Base-by-base conservation (phyloP, 148 eudicot species). In the Persicaria tinctoria region DNA sequence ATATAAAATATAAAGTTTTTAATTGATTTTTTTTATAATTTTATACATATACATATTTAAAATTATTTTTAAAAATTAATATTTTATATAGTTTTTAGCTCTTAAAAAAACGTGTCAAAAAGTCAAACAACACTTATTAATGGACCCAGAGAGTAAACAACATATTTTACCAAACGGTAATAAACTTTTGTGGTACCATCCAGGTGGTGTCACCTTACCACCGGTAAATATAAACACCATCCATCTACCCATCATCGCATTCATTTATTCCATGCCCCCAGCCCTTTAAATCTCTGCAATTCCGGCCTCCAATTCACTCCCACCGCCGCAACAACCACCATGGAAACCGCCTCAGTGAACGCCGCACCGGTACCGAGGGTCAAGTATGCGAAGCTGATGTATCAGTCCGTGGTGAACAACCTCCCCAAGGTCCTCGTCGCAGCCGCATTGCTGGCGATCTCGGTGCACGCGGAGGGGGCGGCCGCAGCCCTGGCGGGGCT, bases 391-490 rank as follows among this genome's bases (percentile, higher is more conserved):
- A 75, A 75, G 8, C 69, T 20, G 11, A 17, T 51, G 8, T 75
- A 75, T 38, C 76, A 75, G 66, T 20, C 57, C 6, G 54, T 75
- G 18, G 54, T 75, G 11, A 75, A 75, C 54, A 27, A 11, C 76
- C 0, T 75, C n/a, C 70, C 62, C 41, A 45, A 23, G 16, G 23
- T 60, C 45, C 38, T 75, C 14, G 54, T 59, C 53, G 53, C 12
- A 2, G 9, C 53, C 53, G 14, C 53, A 6, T 1, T 56, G 1
- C 69, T 68, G 16, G 32, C 62, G 45, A 59, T 75, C 11, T 44
- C 11, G 0, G 20, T n/a, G 8, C 18, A 46, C 1, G 18, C 27
- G 13, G 10, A 60, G 7, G 54, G 57, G 50, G 1, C 57, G 8
- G n/a, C 48, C 44, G 20, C 49, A 14, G 3, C 20, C 45, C 46